Evolutionary conservation across 805 yeast species (phyloP), one percentile per base, ranked within the genome.

Genomic region (Metschnikowia arizonensis): DNA sequence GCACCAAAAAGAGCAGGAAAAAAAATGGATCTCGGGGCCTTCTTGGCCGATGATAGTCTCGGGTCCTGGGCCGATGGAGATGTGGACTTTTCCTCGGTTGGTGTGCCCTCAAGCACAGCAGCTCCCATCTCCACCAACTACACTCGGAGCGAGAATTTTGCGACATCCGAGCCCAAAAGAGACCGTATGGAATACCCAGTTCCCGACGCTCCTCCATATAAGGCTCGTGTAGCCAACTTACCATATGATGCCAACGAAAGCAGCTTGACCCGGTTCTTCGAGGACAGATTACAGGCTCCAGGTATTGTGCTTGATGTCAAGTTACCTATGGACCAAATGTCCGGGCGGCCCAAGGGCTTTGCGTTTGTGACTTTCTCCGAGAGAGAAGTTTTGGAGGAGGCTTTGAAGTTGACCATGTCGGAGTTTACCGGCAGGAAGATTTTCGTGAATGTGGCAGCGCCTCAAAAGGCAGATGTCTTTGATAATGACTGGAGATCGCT

Each of bases 191-290:
- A 84, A 61, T 85, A 70, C 56, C 96, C 96, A 34, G 76, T 93
- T 49, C 99, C 99, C 37, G 91, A 88, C 57, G 76, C 70, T 42
- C 89, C 97, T 15, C 99, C 99, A 44, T 93, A 68, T 76, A 84
- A 86, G 59, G 97, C 96, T n/a, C 81, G 88, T 63, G 76, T 91
- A 54, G 79, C 80, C 62, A 89, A 90, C 69, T 78, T 93, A 61
- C 88, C 96, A 49, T 85, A 86, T 82, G 90, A 85, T 47, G 77
- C 79, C 36, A 65, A 73, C 38, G 97, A 91, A 65, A 80, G 73
- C 30, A 78, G 73, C 43, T 72, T 85, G 47, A 69, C 64, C 42
- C 77, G 76, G 21, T 85, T 83, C 73, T 76, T 85, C 47, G 82
- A 78, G 56, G 78, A 76, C 48, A 72, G 80, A 52, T 68, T 70